Conservation (phyloP, 768 basidiomycete genomes). For the Hericium coralloides region DNA sequence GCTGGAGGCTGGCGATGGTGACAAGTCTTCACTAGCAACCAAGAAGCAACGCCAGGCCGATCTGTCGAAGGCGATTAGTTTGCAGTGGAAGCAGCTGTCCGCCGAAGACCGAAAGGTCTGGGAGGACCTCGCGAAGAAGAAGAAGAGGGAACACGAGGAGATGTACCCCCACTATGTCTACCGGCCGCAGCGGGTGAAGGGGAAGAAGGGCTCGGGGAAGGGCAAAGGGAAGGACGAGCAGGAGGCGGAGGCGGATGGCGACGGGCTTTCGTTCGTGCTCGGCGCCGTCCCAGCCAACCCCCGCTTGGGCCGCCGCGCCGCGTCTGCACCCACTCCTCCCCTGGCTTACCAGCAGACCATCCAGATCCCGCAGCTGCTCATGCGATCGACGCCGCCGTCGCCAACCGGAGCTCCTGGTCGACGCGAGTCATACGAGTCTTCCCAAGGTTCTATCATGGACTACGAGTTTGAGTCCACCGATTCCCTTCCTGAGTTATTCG, state of each 20-base stretch:
- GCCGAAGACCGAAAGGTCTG: slow-evolving; percentile 61
- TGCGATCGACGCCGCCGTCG: slow-evolving; percentile 58
- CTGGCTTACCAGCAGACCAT: slow-evolving; percentile 63
- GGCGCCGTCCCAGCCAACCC: slow-evolving; percentile 24
- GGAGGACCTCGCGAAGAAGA: slow-evolving; percentile 71
- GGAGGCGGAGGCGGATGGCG: slow-evolving; percentile 9
- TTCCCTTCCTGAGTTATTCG: slow-evolving; percentile 7
- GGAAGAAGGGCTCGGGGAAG: slow-evolving; percentile 42
- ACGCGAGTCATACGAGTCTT: slow-evolving; percentile 27
- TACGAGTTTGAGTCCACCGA: slow-evolving; percentile 48
- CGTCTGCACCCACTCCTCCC: slow-evolving; percentile 55
- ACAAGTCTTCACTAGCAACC: slow-evolving; percentile 22
- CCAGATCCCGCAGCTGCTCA: slow-evolving; percentile 54
- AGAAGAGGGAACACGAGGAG: slow-evolving; percentile 71
- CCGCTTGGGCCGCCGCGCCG: slow-evolving; percentile 32
- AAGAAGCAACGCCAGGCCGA: slow-evolving; percentile 76
- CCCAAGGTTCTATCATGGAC: slow-evolving; percentile 29
- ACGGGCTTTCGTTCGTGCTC: slow-evolving; percentile 34
- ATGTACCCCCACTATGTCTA: slow-evolving; percentile 75
- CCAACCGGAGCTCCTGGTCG: slow-evolving; percentile 45
- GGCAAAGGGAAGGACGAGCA: slow-evolving; percentile 38
- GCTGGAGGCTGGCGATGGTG: slow-evolving; percentile 16
- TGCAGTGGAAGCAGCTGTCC: slow-evolving; percentile 67
- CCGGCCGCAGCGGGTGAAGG: slow-evolving; percentile 57
- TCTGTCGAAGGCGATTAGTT: slow-evolving; percentile 74